Evolutionary conservation across 225 moss, liverwort and hornwort genomes (phyloP), one percentile per base, ranked within the genome.

Genomic region (Marchantia paleacea): DNA sequence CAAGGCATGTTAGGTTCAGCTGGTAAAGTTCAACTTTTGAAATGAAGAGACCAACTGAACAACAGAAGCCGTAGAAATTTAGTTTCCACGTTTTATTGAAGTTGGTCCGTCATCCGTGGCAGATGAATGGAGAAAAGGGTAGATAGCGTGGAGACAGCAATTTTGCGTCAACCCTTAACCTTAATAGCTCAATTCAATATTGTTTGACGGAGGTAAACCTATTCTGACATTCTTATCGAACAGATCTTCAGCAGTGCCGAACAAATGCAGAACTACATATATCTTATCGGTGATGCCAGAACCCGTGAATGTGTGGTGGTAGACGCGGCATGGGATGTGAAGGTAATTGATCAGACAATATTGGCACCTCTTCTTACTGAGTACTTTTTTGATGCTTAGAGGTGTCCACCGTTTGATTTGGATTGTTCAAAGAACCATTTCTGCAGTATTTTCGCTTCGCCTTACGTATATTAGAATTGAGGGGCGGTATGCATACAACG

Each of bases 241-340:
- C 86, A 97, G 92, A 95, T 97, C 55, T 97, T 95, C 67, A 93
- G 90, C 80, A 95, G 92, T 76, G 97, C 97, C 70, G 89, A 93
- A 88, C 93, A 95, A 87, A 97, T 97, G 97, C 93, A 93, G 86
- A 97, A 97, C 66, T 97, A 72, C 72, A 89, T 97, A 13, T 97
- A 97, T 64, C 80, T 97, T 86, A 75, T 97, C n/a, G 97, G 97
- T 64, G 97, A 97, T 88, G 97, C 95, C 66, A 86, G 84, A 76
- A 93, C 97, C 69, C 92, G 97, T 55, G 97, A 97, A 79, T 95
- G 95, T 9, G 90, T 97, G 24, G 97, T 97, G 67, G 93, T 95
- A 79, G 97, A 97, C 83, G 95, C 92, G 55, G 93, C 97, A 20
- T 97, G 97, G 97, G 97, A 97, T 72, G 90, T 97, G 67, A 90